Evolutionary conservation across 2,329 filamentous ascomycete genomes (phyloP), one percentile per base, ranked within the genome.

Genomic region (Pseudogymnoascus sp.): DNA sequence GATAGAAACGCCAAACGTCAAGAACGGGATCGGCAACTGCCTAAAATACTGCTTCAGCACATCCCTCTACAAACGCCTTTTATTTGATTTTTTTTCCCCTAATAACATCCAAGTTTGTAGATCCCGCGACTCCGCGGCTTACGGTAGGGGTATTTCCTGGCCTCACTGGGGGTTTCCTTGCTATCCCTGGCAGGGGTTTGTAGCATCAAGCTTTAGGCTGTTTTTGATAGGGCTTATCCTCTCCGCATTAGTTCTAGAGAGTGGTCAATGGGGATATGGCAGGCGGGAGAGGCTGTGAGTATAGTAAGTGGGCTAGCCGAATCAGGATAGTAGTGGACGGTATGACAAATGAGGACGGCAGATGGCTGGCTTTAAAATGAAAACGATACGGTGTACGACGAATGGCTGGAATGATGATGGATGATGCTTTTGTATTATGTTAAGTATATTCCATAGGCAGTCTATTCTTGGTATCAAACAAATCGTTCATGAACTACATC

Each of bases 1-100:
- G 19, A 23, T 45, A 9, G 15, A 99, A 23, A 95, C 85, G 19
- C 95, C 90, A 72, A 88, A 96, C 0, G 92, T 96, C 67, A 99
- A 84, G 30, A 97, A 79, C 2, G 94, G 94, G 6, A 82, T 88
- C 0, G 94, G 94, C 34, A 97, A 79, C 74, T 92, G 94, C 67
- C 94, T 84, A 82, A 99, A 96, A 72, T 97, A 99, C 73, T 97
- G 92, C 77, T 99, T 99, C 68, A 99, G 75, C 18, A 92, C 89
- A 70, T 8, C 15, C 37, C 18, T 12, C 15, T 12, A 10, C 35
- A 19, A 19, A 39, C 4, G 12, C 8, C 3, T 19, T 45, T 12
- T 45, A 18, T 3, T 12, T 48, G 12, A 3, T 9, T 26, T 26
- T 10, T 15, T 10, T 33, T n/a, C n/a, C 2, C 4, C 21, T 2